A percentile compares a stretch with the other conserved stretches of the same genome.
These are phyloP conservation scores for Aspergillus bombycis DNA, from an alignment of 2,329 filamentous ascomycete genomes.

Conservation along the genomic window DNA sequence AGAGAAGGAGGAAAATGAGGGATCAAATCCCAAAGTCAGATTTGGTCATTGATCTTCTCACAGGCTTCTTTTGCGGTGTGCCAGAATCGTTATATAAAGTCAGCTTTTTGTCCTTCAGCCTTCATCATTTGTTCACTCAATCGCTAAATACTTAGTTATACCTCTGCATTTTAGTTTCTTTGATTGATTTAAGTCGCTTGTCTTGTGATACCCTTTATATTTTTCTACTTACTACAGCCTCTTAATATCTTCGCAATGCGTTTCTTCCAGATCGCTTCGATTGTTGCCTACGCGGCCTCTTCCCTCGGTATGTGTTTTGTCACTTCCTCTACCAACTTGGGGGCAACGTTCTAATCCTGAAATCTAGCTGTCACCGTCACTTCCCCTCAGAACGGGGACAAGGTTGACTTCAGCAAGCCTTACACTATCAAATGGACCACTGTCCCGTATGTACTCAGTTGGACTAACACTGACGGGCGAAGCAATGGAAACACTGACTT, in stretches of 20 bases:
- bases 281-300: conserved; percentile 34
- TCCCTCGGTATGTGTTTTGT: conserved; percentile 29
- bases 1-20: conserved; percentile 6
- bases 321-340: not conserved
- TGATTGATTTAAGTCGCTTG: not conserved
- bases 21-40: conserved; percentile 5
- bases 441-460: conserved; percentile 33
- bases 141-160: not conserved
- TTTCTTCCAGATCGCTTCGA: conserved; percentile 22
- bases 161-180: conserved; percentile 10
- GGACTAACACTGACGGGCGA: not conserved
- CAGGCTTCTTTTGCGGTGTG: conserved; percentile 14
- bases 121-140: not conserved
- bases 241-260: conserved; percentile 30
- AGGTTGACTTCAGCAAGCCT: conserved; percentile 41
- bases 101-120: not conserved
- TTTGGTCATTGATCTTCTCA: conserved; percentile 3
- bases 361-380: conserved; percentile 37
- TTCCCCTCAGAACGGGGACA: conserved; percentile 34
- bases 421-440: conserved; percentile 45
- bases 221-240: not conserved
- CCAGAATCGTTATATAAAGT: conserved; percentile 12
- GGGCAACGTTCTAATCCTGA: not conserved
- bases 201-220: conserved; percentile 10
- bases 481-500: not conserved